phyloP scores from a whole-genome alignment of 768 basidiomycete genomes.

The Cystobasidium tubakii region DNA sequence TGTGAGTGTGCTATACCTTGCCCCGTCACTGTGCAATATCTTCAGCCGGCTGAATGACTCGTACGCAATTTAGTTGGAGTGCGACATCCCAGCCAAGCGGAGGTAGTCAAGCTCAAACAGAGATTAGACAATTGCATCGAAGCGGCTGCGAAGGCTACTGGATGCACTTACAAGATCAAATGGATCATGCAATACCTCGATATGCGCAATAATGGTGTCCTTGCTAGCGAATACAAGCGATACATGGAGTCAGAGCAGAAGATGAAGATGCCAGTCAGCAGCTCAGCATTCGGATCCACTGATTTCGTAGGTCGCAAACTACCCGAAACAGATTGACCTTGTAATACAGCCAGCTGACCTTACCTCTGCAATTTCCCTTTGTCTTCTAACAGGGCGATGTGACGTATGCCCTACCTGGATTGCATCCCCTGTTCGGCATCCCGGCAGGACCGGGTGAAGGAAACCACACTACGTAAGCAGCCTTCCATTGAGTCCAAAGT shows the following conservation, averaged over 20 bases:
- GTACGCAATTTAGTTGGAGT: slow-evolving; percentile 35
- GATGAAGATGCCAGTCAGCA: slow-evolving; percentile 13
- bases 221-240: slow-evolving; percentile 33
- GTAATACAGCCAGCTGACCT: no score
- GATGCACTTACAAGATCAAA: slow-evolving; percentile 40
- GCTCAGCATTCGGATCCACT: slow-evolving; percentile 37
- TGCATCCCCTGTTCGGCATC: slow-evolving; percentile 37
- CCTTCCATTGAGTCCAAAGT: no score
- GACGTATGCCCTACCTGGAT: slow-evolving; percentile 26
- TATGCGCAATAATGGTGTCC: slow-evolving; percentile 35
- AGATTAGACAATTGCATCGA: slow-evolving; percentile 34
- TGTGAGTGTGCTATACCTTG: no score
- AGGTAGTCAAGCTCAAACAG: slow-evolving; percentile 34
- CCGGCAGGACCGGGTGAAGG: slow-evolving; percentile 38
- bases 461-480: slow-evolving; percentile 45
- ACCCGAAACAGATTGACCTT: no score
- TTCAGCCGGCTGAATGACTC: no score
- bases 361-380: no score
- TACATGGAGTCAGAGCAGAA: slow-evolving; percentile 37
- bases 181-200: slow-evolving; percentile 39
- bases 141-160: slow-evolving; percentile 42
- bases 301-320: slow-evolving; percentile 42
- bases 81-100: slow-evolving; percentile 5
- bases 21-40: no score
- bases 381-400: slow-evolving; percentile 35